Conservation (phyloP, 306 rosid genomes). For the Pueraria montana region DNA sequence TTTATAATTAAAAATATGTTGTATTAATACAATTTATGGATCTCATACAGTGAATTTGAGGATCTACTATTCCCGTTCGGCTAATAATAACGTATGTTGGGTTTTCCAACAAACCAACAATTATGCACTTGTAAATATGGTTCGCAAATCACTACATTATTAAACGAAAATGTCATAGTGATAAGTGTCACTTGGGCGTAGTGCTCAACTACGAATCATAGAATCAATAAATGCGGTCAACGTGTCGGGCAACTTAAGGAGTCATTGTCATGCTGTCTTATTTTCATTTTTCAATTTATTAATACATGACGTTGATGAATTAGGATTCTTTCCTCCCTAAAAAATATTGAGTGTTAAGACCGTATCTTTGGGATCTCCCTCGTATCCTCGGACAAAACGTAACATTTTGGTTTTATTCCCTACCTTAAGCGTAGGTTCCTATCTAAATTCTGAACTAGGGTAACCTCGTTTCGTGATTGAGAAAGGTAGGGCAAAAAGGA, state of each 20-base stretch:
- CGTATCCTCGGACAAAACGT: background rate
- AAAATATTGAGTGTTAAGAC: background rate
- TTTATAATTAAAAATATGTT: background rate
- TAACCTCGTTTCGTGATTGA: background rate
- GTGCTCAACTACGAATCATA: constrained; percentile 27
- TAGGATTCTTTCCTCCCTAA: background rate
- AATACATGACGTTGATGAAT: background rate
- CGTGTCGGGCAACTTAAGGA: background rate
- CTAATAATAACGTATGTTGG: background rate
- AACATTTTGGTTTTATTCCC: background rate
- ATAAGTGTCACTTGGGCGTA: background rate
- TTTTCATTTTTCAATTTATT: background rate
- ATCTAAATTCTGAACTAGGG: background rate
- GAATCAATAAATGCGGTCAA: background rate
- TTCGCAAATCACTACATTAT: background rate
- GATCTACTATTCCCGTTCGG: background rate
- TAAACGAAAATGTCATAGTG: background rate
- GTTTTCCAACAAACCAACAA: background rate
- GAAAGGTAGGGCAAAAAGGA: background rate
- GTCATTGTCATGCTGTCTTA: background rate
- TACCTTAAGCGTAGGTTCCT: background rate
- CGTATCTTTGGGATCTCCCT: background rate
- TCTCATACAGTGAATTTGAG: background rate
- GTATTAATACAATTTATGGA: background rate
- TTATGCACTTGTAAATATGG: background rate